Percentiles rank a stretch among this genome's conserved stretches.
These are phyloP conservation scores for Xanthoparmelia taractica DNA, from an alignment of 495 filamentous ascomycete species.

Conservation along the genomic window DNA sequence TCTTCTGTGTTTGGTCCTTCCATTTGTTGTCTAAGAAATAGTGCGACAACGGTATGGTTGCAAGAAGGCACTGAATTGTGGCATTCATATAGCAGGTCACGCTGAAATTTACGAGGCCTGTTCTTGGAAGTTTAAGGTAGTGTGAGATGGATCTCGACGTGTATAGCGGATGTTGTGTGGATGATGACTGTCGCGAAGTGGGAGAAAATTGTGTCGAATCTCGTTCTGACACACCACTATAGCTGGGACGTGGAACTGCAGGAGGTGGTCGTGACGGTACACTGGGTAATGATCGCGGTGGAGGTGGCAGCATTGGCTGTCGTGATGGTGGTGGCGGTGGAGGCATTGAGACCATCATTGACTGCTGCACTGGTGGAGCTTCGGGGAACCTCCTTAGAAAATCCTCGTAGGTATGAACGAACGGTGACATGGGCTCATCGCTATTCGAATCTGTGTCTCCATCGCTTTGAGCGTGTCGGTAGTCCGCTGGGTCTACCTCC, in stretches of 20 bases:
- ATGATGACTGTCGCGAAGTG: constrained; percentile 39
- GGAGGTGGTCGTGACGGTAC: constrained; percentile 68
- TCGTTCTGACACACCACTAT: constrained; percentile 76
- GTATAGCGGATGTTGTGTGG: constrained; percentile 41
- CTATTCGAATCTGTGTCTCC: constrained; percentile 18
- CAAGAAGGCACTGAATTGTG: constrained; percentile 72
- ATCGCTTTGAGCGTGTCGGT: constrained; percentile 34
- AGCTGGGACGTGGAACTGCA: constrained; percentile 74
- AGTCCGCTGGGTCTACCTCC: constrained; percentile 42
- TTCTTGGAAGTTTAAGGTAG: constrained; percentile 50
- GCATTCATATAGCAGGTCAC: constrained; percentile 90
- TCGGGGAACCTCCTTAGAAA: constrained; percentile 80
- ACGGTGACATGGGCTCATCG: constrained; percentile 37
- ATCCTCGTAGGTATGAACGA: constrained; percentile 58
- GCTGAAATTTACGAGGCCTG: constrained; percentile 72
- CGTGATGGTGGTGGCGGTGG: constrained; percentile 35
- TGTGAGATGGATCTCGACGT: constrained; percentile 38
- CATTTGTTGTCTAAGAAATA: constrained; percentile 57
- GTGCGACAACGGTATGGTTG: constrained; percentile 60
- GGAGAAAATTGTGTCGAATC: constrained; percentile 44
- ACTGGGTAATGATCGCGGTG: constrained; percentile 34
- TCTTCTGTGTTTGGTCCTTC: constrained; percentile 50
- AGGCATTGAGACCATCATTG: constrained; percentile 52
- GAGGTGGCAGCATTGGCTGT: constrained; percentile 35
- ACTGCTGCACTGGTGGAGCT: constrained; percentile 60